Evolutionary conservation across 2,329 filamentous ascomycete species (phyloP), one percentile per base, ranked within the genome.

Genomic region (Penicillium sp.): DNA sequence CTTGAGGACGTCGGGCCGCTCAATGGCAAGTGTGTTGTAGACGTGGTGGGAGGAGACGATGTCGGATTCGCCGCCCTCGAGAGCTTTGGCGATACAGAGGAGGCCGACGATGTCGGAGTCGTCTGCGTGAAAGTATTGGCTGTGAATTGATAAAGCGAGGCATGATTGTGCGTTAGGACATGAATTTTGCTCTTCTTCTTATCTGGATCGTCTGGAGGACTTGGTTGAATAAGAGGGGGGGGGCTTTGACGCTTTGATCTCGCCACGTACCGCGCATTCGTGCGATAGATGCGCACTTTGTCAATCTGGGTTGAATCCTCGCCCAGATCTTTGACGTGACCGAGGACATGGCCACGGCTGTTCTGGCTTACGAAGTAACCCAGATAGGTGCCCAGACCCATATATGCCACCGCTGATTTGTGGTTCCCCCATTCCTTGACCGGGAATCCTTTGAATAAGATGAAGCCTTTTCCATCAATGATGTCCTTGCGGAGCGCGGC

Each of bases 291-390:
- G 59, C 90, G 84, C 51, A 95, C 88, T 59, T 84, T 85, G 72
- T 94, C 86, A 60, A 89, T 94, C 71, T 90, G 84, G 4, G 77
- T 81, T 26, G 85, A 77, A 66, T 94, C 88, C 57, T 90, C 89
- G 39, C 88, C 87, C 3, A 93, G 78, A 69, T 94, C 89, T 71
- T 94, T 91, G 59, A 94, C 89, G 66, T 95, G 89, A 6, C 89
- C 89, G 1, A 95, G 79, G 8, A 94, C 86, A 69, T 94, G 89
- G 39, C 89, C 89, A 13, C 82, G 81, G 13, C 84, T 83, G 72
- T 95, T 95, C 64, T 95, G 90, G 25, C 82, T 87, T 36, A 95
- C 82, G 54, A 93, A 91, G 73, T 94, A 93, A 49, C 90, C 89
- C 8, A 95, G 77, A 67, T 95, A 85, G 4, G 86, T 88, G 36